Evolutionary conservation across 2,329 filamentous ascomycete genomes (phyloP), one percentile per base, ranked within the genome.

Genomic region (Aspergillus clavatus): DNA sequence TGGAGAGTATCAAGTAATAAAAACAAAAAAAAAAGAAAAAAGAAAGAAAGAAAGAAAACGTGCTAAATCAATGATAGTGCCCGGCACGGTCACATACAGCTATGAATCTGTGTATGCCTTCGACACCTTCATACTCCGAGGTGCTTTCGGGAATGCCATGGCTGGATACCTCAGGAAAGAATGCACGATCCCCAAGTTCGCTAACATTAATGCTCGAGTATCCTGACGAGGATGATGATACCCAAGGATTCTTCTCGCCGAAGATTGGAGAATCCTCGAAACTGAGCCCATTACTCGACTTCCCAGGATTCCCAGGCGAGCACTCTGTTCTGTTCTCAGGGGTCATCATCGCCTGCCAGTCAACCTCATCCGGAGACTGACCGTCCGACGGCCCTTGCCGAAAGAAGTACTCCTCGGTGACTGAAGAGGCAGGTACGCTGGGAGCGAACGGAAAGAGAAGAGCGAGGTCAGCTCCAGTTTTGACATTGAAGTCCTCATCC

Each of bases 381-480:
- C 60, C 44, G 45, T 58, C 52, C 38, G 61, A 50, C 29, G 67
- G 50, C 40, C 68, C 53, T 62, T 66, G 53, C 68, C 73, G 48
- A 61, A 72, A 55, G 66, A 73, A 58, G 72, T 66, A 57, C 38
- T 69, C 61, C 22, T 67, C 60, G 23, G 53, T 54, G 38, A 60
- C 79, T 68, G 22, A 74, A 70, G 38, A 72, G 55, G 59, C 46
- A 4, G 72, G 69, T 38, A 72, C 64, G 50, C 75, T 82, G 0
- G 90, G 86, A 0, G 90, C 90, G 59, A 89, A 95, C 0, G 91
- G 91, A 58, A 95, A 96, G 35, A 83, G 78, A 16, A 97, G 75
- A 4, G 89, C 88, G 53, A 93, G 78, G 1, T 86, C 76, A 1
- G 82, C 81, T 7, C 86, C 89, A 21, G 77, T 76, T 45, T 78